Conservation (phyloP, 2,329 filamentous ascomycete genomes). For the Biscogniauxia marginata region DNA sequence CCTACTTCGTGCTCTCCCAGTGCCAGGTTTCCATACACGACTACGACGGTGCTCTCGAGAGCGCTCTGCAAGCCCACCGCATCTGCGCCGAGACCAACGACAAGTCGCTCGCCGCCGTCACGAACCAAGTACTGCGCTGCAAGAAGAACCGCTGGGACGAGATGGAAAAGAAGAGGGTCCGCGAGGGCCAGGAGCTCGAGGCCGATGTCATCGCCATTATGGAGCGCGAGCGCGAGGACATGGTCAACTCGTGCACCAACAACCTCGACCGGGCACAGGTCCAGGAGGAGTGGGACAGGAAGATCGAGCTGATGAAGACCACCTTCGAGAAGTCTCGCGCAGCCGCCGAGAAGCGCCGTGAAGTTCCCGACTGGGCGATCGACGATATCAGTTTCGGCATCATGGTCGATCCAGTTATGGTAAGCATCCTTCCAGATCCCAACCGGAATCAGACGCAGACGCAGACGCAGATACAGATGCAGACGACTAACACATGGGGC, state of each 20-base stretch:
- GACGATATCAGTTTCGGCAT: slow-evolving; percentile 75
- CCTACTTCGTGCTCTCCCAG: slow-evolving; percentile 78
- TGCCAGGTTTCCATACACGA: slow-evolving; percentile 74
- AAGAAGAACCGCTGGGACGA: slow-evolving; percentile 87
- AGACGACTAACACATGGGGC: slow-evolving; percentile 13
- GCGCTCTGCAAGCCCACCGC: slow-evolving; percentile 70
- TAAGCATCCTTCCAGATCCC: slow-evolving; percentile 32
- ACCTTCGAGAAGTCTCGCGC: slow-evolving; percentile 54
- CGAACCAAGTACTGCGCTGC: slow-evolving; percentile 70
- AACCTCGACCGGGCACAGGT: slow-evolving; percentile 47
- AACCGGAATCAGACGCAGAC: too few species aligned
- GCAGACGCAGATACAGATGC: too few species aligned
- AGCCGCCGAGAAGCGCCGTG: slow-evolving; percentile 46
- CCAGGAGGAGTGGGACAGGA: slow-evolving; percentile 45
- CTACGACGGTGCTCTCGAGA: slow-evolving; percentile 69
- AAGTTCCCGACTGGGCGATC: slow-evolving; percentile 73
- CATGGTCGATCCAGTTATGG: slow-evolving; percentile 68
- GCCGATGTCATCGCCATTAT: slow-evolving; percentile 56
- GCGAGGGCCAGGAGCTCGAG: slow-evolving; percentile 58
- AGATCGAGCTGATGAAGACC: slow-evolving; percentile 42
- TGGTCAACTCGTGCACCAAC: slow-evolving; percentile 25
- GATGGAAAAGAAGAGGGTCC: slow-evolving; percentile 60
- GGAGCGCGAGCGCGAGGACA: slow-evolving; percentile 44
- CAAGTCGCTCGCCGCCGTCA: slow-evolving; percentile 68
- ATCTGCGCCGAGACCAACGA: slow-evolving; percentile 63